phyloP scores from a whole-genome alignment of 768 basidiomycete genomes.

The Rickenella mellea region DNA sequence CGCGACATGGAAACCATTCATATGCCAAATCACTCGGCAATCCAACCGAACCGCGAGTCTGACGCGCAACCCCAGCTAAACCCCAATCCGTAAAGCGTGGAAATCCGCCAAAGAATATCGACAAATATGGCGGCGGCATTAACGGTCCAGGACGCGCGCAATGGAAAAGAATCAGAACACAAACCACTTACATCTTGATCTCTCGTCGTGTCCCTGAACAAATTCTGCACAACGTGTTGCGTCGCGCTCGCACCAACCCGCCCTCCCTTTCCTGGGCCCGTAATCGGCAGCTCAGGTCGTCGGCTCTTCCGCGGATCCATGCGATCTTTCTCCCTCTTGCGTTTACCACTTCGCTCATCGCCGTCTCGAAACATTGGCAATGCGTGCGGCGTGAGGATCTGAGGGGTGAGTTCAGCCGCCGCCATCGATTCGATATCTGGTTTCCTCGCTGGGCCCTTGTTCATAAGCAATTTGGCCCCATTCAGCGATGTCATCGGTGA shows the following conservation, averaged over 20 bases:
- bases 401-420: conserved; percentile 72
- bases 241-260: conserved; percentile 95
- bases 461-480: conserved; percentile 83
- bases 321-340: conserved; percentile 84
- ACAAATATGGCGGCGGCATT: not conserved
- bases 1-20: not conserved
- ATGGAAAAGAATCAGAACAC: conserved; percentile 12
- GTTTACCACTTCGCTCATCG: conserved; percentile 55
- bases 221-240: conserved; percentile 90
- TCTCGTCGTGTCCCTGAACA: conserved; percentile 83
- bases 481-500: conserved; percentile 85
- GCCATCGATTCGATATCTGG: conserved; percentile 84
- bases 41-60: too few relatives aligned
- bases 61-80: too few relatives aligned
- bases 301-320: conserved; percentile 86
- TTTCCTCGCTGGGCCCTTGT: conserved; percentile 78
- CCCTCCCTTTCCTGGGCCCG: conserved; percentile 88
- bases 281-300: conserved; percentile 87
- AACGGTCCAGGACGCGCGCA: not conserved
- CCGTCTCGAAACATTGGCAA: conserved; percentile 89
- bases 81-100: too few relatives aligned
- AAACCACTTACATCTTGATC: conserved; percentile 84
- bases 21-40: too few relatives aligned
- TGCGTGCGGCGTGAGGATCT: conserved; percentile 88
- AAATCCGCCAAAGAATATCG: not conserved